Percentiles rank a stretch among this genome's conserved stretches.
These are phyloP conservation scores for Corrigiola litoralis DNA, from an alignment of 179 eudicot species.

Conservation along the genomic window DNA sequence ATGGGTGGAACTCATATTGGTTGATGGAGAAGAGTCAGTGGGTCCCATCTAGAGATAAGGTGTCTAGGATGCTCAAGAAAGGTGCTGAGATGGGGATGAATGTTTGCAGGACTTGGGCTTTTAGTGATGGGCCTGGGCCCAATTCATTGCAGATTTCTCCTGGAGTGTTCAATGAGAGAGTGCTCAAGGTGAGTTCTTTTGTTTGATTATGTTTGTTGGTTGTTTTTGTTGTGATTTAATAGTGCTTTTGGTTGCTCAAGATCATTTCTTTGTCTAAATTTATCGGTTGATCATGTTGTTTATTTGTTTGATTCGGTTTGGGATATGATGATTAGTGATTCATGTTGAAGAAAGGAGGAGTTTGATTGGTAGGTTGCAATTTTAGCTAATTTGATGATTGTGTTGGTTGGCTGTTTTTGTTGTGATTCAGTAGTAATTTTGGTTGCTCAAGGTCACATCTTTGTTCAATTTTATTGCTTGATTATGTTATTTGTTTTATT, in stretches of 20 bases:
- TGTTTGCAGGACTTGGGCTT: conserved; percentile 63
- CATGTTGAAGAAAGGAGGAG: not conserved
- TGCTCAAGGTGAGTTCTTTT: conserved; percentile 29
- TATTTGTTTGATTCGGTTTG: not conserved
- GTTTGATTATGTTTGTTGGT: not conserved
- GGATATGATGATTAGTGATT: not conserved
- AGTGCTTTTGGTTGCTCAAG: not conserved
- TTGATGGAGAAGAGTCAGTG: conserved; percentile 35
- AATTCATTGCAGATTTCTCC: conserved; percentile 46
- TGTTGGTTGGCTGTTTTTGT: not conserved
- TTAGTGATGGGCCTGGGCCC: conserved; percentile 49
- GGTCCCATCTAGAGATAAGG: conserved; percentile 27
- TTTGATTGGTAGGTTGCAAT: not conserved
- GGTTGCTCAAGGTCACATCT: not conserved
- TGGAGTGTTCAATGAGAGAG: conserved; percentile 45
- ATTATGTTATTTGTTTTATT: no score
- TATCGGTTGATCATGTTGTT: not conserved
- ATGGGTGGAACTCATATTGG: conserved; percentile 61
- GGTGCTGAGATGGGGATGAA: conserved; percentile 48
- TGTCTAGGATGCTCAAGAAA: conserved; percentile 35
- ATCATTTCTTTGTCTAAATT: no score
- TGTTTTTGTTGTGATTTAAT: not conserved
- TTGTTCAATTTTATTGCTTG: not conserved
- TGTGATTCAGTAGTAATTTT: not conserved
- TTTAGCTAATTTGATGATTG: no score